These are phyloP conservation scores for Keithomyces neogunnii DNA, from an alignment of 2,329 filamentous ascomycete species.

Conservation along the genomic window DNA sequence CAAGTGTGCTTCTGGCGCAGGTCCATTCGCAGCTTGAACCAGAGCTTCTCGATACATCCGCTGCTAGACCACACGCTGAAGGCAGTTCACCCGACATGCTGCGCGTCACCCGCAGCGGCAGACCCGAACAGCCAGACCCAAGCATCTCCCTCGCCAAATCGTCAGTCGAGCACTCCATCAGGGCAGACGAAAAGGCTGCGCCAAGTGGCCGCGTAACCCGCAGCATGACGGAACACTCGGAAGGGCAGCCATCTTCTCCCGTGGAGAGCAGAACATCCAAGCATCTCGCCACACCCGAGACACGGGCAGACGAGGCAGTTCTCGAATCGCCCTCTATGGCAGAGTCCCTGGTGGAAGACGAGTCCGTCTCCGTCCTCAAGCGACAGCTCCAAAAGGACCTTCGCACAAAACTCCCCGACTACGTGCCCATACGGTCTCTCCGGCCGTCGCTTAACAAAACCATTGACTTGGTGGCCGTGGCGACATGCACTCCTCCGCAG, in stretches of 20 bases:
- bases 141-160: conserved; percentile 17
- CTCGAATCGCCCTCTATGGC: conserved; percentile 20
- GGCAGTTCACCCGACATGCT: conserved; percentile 3
- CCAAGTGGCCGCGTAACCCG: conserved; percentile 12
- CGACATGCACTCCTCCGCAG: conserved; percentile 38
- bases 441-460: conserved; percentile 39
- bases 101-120: conserved; percentile 19
- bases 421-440: conserved; percentile 41
- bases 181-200: conserved; percentile 1
- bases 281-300: conserved; percentile 1
- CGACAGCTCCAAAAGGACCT: conserved; percentile 37
- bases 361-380: conserved; percentile 30
- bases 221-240: conserved; percentile 13
- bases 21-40: not conserved
- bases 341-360: conserved; percentile 15
- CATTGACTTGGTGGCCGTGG: conserved; percentile 47
- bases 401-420: conserved; percentile 43
- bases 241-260: not conserved
- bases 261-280: conserved; percentile 4
- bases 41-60: not conserved
- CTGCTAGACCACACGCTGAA: not conserved
- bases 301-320: conserved; percentile 7
- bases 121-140: conserved; percentile 15
- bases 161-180: conserved; percentile 4
- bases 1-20: conserved; percentile 20